Evolutionary conservation across 345 rosid genomes (phyloP), one percentile per base, ranked within the genome.

Genomic region (Syzygium aromaticum): DNA sequence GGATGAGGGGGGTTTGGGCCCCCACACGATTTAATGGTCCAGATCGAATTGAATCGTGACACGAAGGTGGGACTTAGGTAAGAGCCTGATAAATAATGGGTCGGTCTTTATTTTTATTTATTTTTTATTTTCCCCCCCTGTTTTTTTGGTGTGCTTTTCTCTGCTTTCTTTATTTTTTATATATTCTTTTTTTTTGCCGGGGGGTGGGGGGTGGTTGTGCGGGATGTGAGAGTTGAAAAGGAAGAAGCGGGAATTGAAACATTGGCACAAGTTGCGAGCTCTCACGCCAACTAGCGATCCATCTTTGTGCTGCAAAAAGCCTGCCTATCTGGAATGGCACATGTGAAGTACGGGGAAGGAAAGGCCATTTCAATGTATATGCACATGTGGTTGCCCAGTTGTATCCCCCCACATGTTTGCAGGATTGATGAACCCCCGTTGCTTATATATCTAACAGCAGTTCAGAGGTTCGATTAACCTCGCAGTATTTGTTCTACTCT

Each of bases 251-350:
- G 88, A 85, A 86, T 80, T 19, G n/a, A 4, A 19, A 38, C 14
- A 73, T 3, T 28, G 90, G 89, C 89, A 57, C 92, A 89, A 88
- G 86, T 91, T 89, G 91, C 89, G 88, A 87, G 86, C 86, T 53
- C 46, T 43, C 46, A 43, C 46, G 46, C 46, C 46, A 43, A 43
- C 46, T 7, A 43, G 46, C 46, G 46, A 49, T 67, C 53, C 85
- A 30, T 52, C 86, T 84, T 90, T 88, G 87, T 91, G 82, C 49
- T 73, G 82, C 49, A 73, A 85, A 91, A 93, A 90, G 93, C 91
- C 91, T 89, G 95, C 87, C 54, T 87, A 38, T 89, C 95, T 92
- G 93, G 89, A 90, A 67, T 51, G 88, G 87, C 93, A 90, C 92
- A 92, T 91, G 94, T 22, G 87, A 80, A 87, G 23, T 77, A 52